A percentile compares a stretch with the other conserved stretches of the same genome.
Conservation (phyloP, 2,329 filamentous ascomycete genomes). For the Grosmannia penicillata region DNA sequence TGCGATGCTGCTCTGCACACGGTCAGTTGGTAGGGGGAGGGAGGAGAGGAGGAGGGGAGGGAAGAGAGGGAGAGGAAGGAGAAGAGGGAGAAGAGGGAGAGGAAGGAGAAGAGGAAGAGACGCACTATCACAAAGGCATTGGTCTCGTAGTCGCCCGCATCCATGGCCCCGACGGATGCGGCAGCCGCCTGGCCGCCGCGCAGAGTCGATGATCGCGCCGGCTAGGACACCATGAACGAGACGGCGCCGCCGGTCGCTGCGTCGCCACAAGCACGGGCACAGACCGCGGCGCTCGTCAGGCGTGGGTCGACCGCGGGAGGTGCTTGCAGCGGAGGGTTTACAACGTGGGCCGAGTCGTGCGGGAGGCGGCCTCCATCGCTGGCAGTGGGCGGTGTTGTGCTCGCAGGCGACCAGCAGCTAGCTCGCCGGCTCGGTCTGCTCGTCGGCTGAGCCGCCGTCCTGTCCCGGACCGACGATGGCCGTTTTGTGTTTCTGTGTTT, state of each 20-base stretch:
- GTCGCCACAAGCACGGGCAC: no score
- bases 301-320: no score
- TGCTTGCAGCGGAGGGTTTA: neutral
- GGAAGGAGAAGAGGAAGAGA: conserved; percentile 6
- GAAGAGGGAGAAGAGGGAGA: neutral
- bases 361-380: conserved; percentile 23
- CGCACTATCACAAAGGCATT: conserved; percentile 44
- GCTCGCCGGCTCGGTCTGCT: no score
- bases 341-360: conserved; percentile 1
- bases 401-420: no score
- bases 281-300: no score
- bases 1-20: conserved; percentile 44
- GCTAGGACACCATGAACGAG: conserved; percentile 4
- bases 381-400: conserved; percentile 3
- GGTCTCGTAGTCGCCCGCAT: conserved; percentile 48
- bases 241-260: no score
- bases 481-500: no score
- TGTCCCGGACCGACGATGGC: no score
- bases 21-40: no score
- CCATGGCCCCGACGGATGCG: conserved; percentile 28
- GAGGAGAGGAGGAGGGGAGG: neutral
- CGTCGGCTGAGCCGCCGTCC: no score
- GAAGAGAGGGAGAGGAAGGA: conserved; percentile 5
- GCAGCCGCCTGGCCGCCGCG: conserved; percentile 7
- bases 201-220: neutral